Evolutionary conservation across 805 yeast species (phyloP).

Genomic region (Metschnikowia shivogae): DNA sequence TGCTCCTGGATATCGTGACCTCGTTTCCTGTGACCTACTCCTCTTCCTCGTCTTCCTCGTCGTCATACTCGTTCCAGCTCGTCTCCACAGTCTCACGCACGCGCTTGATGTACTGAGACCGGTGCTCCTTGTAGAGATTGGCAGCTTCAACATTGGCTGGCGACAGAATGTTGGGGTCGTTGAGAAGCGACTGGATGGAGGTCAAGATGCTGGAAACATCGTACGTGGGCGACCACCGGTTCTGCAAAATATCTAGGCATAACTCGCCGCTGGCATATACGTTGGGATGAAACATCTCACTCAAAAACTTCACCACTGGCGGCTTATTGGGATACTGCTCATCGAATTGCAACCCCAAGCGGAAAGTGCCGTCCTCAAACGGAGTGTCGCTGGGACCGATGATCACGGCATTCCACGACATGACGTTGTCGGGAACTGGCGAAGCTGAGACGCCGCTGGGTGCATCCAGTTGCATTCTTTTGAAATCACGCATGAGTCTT

Average conservation of each 20-base stretch:
- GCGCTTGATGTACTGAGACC: conserved; percentile 84
- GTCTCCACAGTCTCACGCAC: conserved; percentile 93
- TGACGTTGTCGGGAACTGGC: conserved; percentile 93
- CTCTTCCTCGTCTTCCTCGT: conserved; percentile 45
- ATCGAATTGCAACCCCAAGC: conserved; percentile 80
- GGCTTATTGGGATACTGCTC: conserved; percentile 98
- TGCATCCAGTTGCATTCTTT: conserved; percentile 95
- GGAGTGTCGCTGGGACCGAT: conserved; percentile 98
- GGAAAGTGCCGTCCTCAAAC: conserved; percentile 95
- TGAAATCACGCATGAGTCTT: conserved; percentile 97
- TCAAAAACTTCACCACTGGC: conserved; percentile 83
- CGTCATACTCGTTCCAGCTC: conserved; percentile 83
- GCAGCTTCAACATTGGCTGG: conserved; percentile 99
- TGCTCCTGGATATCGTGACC: too few species aligned
- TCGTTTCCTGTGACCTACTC: background rate
- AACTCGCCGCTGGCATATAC: conserved; percentile 94
- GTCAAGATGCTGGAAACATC: conserved; percentile 95
- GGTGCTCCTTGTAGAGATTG: conserved; percentile 88
- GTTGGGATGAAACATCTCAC: conserved; percentile 97
- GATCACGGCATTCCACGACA: conserved; percentile 97
- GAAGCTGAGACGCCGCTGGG: conserved; percentile 98
- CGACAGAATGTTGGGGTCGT: conserved; percentile 93
- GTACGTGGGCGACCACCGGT: conserved; percentile 97
- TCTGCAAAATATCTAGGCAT: conserved; percentile 92
- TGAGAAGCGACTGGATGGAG: conserved; percentile 83